Percentiles rank a stretch among this genome's conserved stretches.
Evolutionary conservation across 2,329 filamentous ascomycete genomes (phyloP).

Genomic region (Fusarium annulatum): DNA sequence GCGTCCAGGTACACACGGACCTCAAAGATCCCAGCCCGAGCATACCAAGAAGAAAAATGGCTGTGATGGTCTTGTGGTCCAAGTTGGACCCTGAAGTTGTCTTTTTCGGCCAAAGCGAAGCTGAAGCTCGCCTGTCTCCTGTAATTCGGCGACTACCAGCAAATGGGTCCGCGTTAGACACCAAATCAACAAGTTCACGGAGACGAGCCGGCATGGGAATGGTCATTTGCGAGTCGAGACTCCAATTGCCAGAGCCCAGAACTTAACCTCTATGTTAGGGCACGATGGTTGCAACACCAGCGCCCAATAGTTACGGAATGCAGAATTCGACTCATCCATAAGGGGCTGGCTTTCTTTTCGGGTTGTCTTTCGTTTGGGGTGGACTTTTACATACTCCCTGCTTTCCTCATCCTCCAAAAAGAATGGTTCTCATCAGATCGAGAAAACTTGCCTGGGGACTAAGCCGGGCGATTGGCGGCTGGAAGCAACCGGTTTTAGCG

Average conservation of each 20-base stretch:
- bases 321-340: constrained; percentile 6
- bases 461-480: constrained; percentile 1
- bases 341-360: not conserved
- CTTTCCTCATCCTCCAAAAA: not conserved
- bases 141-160: constrained; percentile 3
- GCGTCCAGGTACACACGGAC: constrained; percentile 26
- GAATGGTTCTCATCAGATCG: not conserved
- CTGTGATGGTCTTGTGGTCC: constrained; percentile 6
- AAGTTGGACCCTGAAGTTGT: constrained; percentile 34
- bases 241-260: constrained; percentile 30
- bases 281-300: constrained; percentile 18
- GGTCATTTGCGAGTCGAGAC: constrained; percentile 6
- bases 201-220: constrained; percentile 14
- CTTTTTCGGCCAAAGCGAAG: constrained; percentile 21
- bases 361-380: not conserved
- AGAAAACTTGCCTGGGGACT: not conserved
- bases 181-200: constrained; percentile 15
- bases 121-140: not conserved
- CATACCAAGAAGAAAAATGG: constrained; percentile 10
- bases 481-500: constrained; percentile 11
- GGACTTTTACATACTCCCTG: not conserved
- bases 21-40: not conserved
- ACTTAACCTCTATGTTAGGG: constrained; percentile 13
- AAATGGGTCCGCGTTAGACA: constrained; percentile 7
- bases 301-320: constrained; percentile 21